Evolutionary conservation across 441 rosid genomes (phyloP), one percentile per base, ranked within the genome.

Genomic region (Aleurites moluccanus): DNA sequence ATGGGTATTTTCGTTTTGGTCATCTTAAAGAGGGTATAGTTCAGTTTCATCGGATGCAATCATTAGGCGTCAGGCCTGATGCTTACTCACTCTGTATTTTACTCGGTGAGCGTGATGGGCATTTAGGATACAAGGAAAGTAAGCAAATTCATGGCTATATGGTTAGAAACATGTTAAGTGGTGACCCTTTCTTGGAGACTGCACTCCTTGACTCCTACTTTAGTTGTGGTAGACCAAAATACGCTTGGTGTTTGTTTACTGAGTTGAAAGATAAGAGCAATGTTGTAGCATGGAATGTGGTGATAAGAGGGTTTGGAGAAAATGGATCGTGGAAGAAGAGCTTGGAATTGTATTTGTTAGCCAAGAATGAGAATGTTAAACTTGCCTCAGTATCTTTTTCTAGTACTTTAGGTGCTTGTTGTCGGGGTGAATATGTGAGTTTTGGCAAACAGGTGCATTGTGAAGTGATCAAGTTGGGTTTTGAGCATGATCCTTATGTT

Each of bases 221-320:
- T 70, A 75, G 81, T 61, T 83, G 85, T 38, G 71, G 87, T 65
- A 78, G 77, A 77, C 71, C 73, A 13, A 69, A 38, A 79, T 74
- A 86, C 73, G 93, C 93, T 3, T 83, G 90, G 86, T 69, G 56
- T 64, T 70, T 86, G 67, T 90, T 91, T 59, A 25, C 80, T 57
- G 81, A 62, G 75, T 52, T 83, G 81, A 87, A 80, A 57, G 86
- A 90, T 77, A 87, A 80, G 72, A 81, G 84, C 64, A 87, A 86
- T 78, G 83, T 86, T 42, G 97, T 93, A 14, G 70, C 82, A 6
- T 93, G 98, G 97, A 93, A 93, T 87, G 92, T 93, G 79, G 82
- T 91, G 88, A 87, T 93, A 83, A 80, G 83, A 80, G 93, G 92
- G 38, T 83, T 89, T 69, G 79, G 70, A 59, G 83, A 85, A 77